Base-by-base conservation (phyloP, 352 stramenopile genomes). In the Aphanomyces euteiches region DNA sequence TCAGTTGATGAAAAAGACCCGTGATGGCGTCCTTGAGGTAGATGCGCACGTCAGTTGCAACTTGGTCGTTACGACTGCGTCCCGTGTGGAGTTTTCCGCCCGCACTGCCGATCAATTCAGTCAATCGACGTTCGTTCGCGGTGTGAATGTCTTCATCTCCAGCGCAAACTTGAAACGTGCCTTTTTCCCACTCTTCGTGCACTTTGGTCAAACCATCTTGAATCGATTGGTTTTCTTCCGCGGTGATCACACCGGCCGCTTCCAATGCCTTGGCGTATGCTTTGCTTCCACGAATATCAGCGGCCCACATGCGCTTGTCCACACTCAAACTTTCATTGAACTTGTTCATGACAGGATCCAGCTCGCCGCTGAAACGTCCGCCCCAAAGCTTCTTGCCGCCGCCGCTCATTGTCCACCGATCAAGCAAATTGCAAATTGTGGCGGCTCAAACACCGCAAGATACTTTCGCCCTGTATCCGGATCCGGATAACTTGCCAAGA, bases 111-210 rank as follows among this genome's bases (percentile, higher is more conserved):
- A 99, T 91, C 58, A 99, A 81, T 83, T 99, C 97, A 0, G 96
- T 99, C 13, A 99, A 84, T 7, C 97, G 90, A 61, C 97, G 92
- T 78, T 99, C 97, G 77, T 99, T 99, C 53, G 97, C 97, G 53
- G 97, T 99, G 82, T 99, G 97, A 75, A 99, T 99, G 81, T 99
- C 97, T 79, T 99, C 97, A 78, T 99, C 97, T 50, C 93, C 92
- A 8, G 92, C 77, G 72, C 98, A 96, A 15, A 96, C 73, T 67
- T 91, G 78, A 73, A 98, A 98, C 28, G 64, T 76, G 47, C 82
- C 81, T 21, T 58, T 59, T 28, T 67, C 77, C 96, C 96, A 99
- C 82, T 99, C 96, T 37, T 76, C 74, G 45, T 89, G 74, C 47
- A 98, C 87, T 43, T 81, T 58, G 67, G 95, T 78, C 8, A 99